Base-by-base conservation (phyloP, 2,329 filamentous ascomycete species). In the Alternaria brassicae region DNA sequence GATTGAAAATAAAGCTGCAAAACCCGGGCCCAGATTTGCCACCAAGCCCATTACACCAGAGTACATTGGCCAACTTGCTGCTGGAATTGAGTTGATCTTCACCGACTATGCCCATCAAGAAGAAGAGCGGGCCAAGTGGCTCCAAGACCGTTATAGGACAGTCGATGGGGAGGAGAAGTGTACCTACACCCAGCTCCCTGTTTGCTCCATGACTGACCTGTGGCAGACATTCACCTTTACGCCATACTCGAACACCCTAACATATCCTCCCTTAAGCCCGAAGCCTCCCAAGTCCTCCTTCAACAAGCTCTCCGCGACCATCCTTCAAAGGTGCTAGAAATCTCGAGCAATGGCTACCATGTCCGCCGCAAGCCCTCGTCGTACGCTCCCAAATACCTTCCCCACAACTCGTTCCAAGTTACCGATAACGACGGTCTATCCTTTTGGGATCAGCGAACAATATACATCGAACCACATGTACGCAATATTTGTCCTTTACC, bases 381-480 rank as follows among this genome's bases (percentile, higher is more conserved):
- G 3, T 75, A 75, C 49, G 74, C 72, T 21, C 58, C 71, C 5
- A 62, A 66, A 8, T 76, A 73, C 53, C 62, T 76, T 12, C 72
- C 72, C 1, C 25, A 49, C 1, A 68, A 74, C 40, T 70, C 72
- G 1, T 72, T 72, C 53, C 48, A 59, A 7, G 50, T 69, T 3
- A 60, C 65, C 19, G 61, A 75, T 52, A 72, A 75, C 48, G 60
- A 73, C 23, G 74, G 72, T 7, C 50, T 77, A 21, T 63, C 55
- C 34, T 77, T 74, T 58, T 78, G 75, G 75, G 73, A 77, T 36
- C 65, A 75, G 53, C 73, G 73, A 4, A 76, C 74, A 17, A 72
- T 78, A 39, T 78, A 78, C 40, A 71, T 78, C 27, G 75, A 78
- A 48, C 74, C 75, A n/a, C 75, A 77, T 53, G 45, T 69, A 8